These are phyloP conservation scores for Pontederia paniculata DNA, from an alignment of 176 grass and related monocot species.

Conservation along the genomic window DNA sequence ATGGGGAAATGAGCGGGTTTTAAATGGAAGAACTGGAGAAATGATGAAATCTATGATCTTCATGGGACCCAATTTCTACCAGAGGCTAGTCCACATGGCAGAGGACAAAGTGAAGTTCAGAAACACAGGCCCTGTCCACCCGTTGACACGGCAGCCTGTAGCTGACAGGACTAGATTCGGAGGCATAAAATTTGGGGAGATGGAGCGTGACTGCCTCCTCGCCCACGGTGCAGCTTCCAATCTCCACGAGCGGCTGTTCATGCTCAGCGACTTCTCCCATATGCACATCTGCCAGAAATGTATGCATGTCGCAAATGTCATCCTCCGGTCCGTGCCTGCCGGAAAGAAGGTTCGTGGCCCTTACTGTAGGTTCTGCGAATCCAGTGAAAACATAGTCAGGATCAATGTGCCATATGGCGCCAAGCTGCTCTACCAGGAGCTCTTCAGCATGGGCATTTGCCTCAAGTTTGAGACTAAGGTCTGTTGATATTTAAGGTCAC, in stretches of 20 bases:
- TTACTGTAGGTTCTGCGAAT: slow-evolving; percentile 60
- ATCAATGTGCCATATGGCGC: slow-evolving; percentile 72
- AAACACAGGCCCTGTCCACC: slow-evolving; percentile 84
- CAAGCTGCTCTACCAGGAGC: slow-evolving; percentile 84
- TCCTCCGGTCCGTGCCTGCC: slow-evolving; percentile 36
- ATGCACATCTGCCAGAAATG: slow-evolving; percentile 68
- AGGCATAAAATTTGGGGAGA: slow-evolving; percentile 93
- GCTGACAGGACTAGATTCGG: slow-evolving; percentile 74
- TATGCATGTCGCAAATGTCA: slow-evolving; percentile 59
- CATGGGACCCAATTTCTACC: slow-evolving; percentile 84
- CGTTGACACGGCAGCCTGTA: slow-evolving; percentile 73
- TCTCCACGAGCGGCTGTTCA: slow-evolving; percentile 76
- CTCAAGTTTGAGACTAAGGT: slow-evolving; percentile 76
- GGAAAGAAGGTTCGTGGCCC: slow-evolving; percentile 63
- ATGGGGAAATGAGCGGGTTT: slow-evolving; percentile 64
- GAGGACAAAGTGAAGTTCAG: slow-evolving; percentile 98
- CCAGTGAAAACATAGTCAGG: slow-evolving; percentile 56
- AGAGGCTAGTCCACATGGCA: slow-evolving; percentile 77
- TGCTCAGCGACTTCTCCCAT: slow-evolving; percentile 72
- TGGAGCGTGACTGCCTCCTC: slow-evolving; percentile 90
- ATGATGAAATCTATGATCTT: slow-evolving; percentile 66
- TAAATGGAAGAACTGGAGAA: slow-evolving; percentile 79
- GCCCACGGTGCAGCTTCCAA: slow-evolving; percentile 79
- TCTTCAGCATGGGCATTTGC: slow-evolving; percentile 93
- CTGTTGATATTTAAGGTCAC: slow-evolving; percentile 21